Percentiles rank a stretch among this genome's conserved stretches.
phyloP scores from a whole-genome alignment of 345 rosid genomes.

The Odontarrhena argentea region DNA sequence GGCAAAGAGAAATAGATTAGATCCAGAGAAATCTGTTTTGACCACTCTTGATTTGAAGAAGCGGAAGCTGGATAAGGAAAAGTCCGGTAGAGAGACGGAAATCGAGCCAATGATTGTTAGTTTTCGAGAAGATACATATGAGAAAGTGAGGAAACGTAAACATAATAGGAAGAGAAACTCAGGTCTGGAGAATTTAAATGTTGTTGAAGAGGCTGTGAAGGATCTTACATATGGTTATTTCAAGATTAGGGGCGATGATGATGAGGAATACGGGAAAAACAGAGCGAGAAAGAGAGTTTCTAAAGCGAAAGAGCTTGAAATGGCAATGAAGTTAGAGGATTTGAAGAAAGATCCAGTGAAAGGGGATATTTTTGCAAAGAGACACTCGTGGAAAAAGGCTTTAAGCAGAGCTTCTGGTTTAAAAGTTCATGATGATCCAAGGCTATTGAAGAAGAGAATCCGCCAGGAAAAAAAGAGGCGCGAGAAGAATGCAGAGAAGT shows the following conservation, averaged over 20 bases:
- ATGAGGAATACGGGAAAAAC: constrained; percentile 36
- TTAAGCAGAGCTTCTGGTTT: constrained; percentile 62
- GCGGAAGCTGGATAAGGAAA: constrained; percentile 62
- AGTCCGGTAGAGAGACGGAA: constrained; percentile 46
- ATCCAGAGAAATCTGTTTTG: constrained; percentile 53
- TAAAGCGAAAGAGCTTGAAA: constrained; percentile 61
- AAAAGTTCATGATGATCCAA: constrained; percentile 72
- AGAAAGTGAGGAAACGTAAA: constrained; percentile 62
- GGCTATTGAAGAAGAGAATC: constrained; percentile 61
- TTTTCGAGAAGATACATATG: constrained; percentile 59
- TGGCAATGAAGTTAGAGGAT: constrained; percentile 51
- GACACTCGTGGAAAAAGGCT: constrained; percentile 62
- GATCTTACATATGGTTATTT: constrained; percentile 62
- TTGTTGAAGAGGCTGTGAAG: constrained; percentile 39
- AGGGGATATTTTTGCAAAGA: constrained; percentile 51
- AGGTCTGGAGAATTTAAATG: constrained; percentile 47
- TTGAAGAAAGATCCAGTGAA: constrained; percentile 65
- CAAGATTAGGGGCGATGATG: constrained; percentile 55
- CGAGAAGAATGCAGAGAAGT: constrained; percentile 64
- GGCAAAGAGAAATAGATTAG: constrained; percentile 62
- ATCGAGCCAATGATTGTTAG: constrained; percentile 43
- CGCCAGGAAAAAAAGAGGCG: constrained; percentile 57
- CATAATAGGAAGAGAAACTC: constrained; percentile 30
- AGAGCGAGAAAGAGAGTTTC: constrained; percentile 55
- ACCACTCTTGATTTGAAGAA: constrained; percentile 65